Evolutionary conservation across 768 basidiomycete genomes (phyloP).

Genomic region (Lentinula lateritia): DNA sequence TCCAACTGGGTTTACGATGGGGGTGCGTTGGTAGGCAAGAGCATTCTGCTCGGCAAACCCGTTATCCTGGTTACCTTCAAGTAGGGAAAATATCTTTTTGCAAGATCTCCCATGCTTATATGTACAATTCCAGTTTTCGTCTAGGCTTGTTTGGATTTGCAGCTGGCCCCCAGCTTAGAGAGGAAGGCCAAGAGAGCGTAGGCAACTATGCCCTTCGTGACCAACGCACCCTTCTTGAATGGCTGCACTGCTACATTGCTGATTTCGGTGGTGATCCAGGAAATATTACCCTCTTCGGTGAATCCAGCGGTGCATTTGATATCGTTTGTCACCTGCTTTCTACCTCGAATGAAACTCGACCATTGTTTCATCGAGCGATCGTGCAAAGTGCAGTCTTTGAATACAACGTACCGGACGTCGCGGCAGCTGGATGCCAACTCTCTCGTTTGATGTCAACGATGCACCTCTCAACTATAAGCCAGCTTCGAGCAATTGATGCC

Average conservation of each 20-base stretch:
- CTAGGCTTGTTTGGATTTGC: slow-evolving; percentile 75
- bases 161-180: slow-evolving; percentile 56
- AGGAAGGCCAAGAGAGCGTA: slow-evolving; percentile 69
- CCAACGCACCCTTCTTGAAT: slow-evolving; percentile 59
- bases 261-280: slow-evolving; percentile 65
- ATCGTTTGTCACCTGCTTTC: slow-evolving; percentile 64
- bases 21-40: slow-evolving; percentile 64
- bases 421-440: slow-evolving; percentile 61
- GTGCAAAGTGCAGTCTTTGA: slow-evolving; percentile 70
- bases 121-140: slow-evolving; percentile 48
- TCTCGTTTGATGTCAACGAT: slow-evolving; percentile 57
- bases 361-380: slow-evolving; percentile 69
- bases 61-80: slow-evolving; percentile 72
- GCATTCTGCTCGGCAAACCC: slow-evolving; percentile 56
- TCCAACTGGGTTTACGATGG: slow-evolving; percentile 77
- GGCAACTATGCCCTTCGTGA: slow-evolving; percentile 79
- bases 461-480: slow-evolving; percentile 48
- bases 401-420: slow-evolving; percentile 52
- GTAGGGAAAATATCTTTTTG: slow-evolving; percentile 33
- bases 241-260: slow-evolving; percentile 53
- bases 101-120: slow-evolving; percentile 11
- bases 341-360: slow-evolving; percentile 47
- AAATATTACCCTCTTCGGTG: slow-evolving; percentile 50
- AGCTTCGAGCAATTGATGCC: slow-evolving; percentile 54
- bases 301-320: slow-evolving; percentile 50